These are phyloP conservation scores for Scleromitrula shiraiana DNA, from an alignment of 2,329 filamentous ascomycete genomes.

Conservation along the genomic window DNA sequence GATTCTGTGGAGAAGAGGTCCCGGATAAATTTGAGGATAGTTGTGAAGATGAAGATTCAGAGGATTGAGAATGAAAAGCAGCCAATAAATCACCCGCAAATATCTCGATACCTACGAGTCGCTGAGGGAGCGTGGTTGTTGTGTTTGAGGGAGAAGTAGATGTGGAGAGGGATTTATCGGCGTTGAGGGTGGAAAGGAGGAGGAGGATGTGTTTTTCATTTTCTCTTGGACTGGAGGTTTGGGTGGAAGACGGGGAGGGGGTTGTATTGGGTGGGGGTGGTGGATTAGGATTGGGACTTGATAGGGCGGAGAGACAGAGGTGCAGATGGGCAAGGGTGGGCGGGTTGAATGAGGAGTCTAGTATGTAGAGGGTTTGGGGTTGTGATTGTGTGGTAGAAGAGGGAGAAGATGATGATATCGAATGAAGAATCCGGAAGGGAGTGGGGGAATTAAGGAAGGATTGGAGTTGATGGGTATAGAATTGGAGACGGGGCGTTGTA, in stretches of 20 bases:
- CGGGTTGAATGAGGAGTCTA: slow-evolving; percentile 64
- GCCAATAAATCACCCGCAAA: not conserved
- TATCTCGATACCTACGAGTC: not conserved
- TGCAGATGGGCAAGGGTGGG: slow-evolving; percentile 53
- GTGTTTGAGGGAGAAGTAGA: not conserved
- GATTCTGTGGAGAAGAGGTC: too few relatives aligned
- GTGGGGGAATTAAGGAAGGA: slow-evolving; percentile 22
- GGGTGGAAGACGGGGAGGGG: too few relatives aligned
- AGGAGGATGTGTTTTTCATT: not conserved
- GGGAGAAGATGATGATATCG: slow-evolving; percentile 10
- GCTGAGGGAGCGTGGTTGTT: not conserved
- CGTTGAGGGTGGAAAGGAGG: not conserved
- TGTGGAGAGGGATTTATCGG: not conserved
- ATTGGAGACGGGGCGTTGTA: not conserved
- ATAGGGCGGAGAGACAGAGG: slow-evolving; percentile 46
- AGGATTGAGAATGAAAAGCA: too few relatives aligned
- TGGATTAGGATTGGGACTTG: not conserved
- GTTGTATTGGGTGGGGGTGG: slow-evolving; percentile 21
- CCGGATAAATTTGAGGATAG: too few relatives aligned
- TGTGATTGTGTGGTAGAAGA: slow-evolving; percentile 13
- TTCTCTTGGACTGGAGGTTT: too few relatives aligned
- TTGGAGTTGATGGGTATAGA: slow-evolving; percentile 18
- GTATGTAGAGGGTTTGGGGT: slow-evolving; percentile 42
- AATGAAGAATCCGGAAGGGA: slow-evolving; percentile 24
- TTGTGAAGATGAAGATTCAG: too few relatives aligned